Base-by-base conservation (phyloP, 2,329 filamentous ascomycete species). In the Paecilomyces dactylethromorphus region DNA sequence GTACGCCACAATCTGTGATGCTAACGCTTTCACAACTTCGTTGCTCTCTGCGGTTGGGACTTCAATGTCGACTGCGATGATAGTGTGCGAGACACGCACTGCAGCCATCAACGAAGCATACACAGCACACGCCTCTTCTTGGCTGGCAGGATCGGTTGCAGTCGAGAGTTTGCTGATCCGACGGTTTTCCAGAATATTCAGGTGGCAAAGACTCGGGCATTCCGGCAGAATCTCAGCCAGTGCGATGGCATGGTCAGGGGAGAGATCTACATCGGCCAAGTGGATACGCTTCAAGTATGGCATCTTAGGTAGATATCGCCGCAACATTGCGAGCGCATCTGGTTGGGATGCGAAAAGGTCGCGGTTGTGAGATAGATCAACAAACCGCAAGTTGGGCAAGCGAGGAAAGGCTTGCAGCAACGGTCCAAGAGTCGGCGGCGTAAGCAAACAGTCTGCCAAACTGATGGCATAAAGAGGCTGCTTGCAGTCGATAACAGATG, bases 1-100 rank as follows among this genome's bases (percentile, higher is more conserved):
- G 73, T 97, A 97, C 0, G 91, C 93, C 51, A 97, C 88, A n/a
- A 96, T 89, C 72, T 96, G 92, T 69, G 93, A 95, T 0, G 92
- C 92, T 65, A 97, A 82, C 2, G 92, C 92, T 74, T 92, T 95
- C 67, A 97, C 90, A 24, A 97, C 85, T 71, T 97, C 94, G 57
- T 89, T 91, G n/a, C 89, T 90, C 58, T 91, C 87, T 22, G 87
- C 81, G 32, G 83, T 87, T 0, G 93, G 94, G 1, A 95, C 87
- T 66, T 97, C 92, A 59, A 97, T 90, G 70, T 97, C 94, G 60
- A 99, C 84, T 59, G 91, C 93, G 31, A 97, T 87, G 32, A 99
- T 83, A 13, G 88, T 90, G 55, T 85, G 84, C 1, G 92, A 96
- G 0, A 97, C 84, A 56, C 92, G 86, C 0, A 91, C 88, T 0